Base-by-base conservation (phyloP, 192 early-diverging fungal species). In the Linnemannia exigua region DNA sequence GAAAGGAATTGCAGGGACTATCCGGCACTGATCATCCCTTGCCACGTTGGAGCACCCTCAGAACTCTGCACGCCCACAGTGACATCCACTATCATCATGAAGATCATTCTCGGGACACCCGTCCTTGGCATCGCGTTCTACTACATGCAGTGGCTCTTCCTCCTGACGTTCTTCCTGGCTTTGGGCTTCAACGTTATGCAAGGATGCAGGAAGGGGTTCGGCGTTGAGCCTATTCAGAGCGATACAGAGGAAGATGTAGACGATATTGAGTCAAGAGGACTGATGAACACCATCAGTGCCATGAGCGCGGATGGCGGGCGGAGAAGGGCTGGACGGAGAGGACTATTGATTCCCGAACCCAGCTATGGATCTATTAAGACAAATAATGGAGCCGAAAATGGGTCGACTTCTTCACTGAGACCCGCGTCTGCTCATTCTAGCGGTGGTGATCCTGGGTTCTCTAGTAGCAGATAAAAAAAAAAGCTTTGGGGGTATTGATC, bases 41-140 rank as follows among this genome's bases (percentile, higher is more conserved):
- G 92, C 80, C 89, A 92, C 76, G 67, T 91, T 35, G 79, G 85
- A 37, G 92, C 90, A 51, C 92, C 92, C 22, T 25, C 70, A 74
- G 89, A 90, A 14, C 84, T 93, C 28, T 93, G 92, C 71, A 92
- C 91, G 1, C 92, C 91, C 0, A 93, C 92, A 1, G 87, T 89
- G 19, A 88, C 90, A 20, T 93, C 92, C 12, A 83, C 81, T 0
- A 61, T 91, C 54, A 84, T 92, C 47, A 69, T 89, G 68, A 84
- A 87, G 19, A 88, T 93, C 41, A 75, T 81, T 20, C 52, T 91
- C 11, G 89, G 90, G 31, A 90, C 89, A 14, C 92, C 92, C 20
- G 89, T 86, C 14, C 88, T 93, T 61, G 92, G 91, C 6, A 79
- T 90, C 7, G 76, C 88, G 19, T 91, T 92, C 77, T 93, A 91